Base-by-base conservation (phyloP, 345 rosid genomes). In the Salix brachista region DNA sequence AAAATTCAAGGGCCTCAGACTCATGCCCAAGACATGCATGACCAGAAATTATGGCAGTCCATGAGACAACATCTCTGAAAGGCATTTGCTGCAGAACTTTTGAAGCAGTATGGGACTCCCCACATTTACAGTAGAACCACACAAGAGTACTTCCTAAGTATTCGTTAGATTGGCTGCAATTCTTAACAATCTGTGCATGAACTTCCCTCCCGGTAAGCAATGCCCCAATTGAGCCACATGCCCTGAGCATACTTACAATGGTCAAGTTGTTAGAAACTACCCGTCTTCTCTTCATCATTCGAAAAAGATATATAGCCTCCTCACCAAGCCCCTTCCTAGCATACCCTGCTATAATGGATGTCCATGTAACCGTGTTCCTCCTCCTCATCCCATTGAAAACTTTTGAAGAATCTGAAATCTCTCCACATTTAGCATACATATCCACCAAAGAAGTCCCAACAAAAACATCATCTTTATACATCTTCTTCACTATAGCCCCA, bases 31-130 rank as follows among this genome's bases (percentile, higher is more conserved):
- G 85, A 81, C 84, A 67, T 10, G 94, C 86, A 79, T 87, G 88
- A 64, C 99, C 94, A 58, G 97, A 94, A 73, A 94, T 94, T 84
- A 92, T 89, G 44, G 99, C 93, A 4, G 97, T 92, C 98, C 97
- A 94, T 8, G 97, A 92, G 74, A 92, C 92, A 73, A 89, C 97
- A 79, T 91, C 93, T 84, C 90, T 85, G 65, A 84, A 83, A 6
- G 94, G 92, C 86, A 92, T 86, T 65, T 89, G 92, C 60, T 85
- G 91, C 36, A 92, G 88, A 76, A 95, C 93, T 71, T 81, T 87
- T 69, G 80, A 90, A 65, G 97, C 96, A 41, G 69, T 73, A 10
- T 78, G 73, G 76, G 89, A 90, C 78, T 87, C 87, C 78, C 94
- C 88, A 58, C 91, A 89, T 89, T 89, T 94, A 71, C 93, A 91